Conservation (phyloP, 129 eudicot genomes). For the Chrysanthemum makinoi region DNA sequence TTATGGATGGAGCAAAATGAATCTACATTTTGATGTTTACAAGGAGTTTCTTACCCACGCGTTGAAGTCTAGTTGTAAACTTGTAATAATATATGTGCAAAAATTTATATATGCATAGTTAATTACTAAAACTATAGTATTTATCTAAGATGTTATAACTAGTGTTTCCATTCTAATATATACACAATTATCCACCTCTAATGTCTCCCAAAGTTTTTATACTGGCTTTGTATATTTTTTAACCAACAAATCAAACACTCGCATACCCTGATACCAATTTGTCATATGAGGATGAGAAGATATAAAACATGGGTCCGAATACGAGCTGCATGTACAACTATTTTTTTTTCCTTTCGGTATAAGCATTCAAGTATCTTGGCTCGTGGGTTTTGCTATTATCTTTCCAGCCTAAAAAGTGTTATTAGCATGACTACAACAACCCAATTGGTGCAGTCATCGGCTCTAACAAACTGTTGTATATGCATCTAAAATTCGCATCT, state of each 20-base stretch:
- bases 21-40: too few relatives aligned
- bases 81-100: too few relatives aligned
- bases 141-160: too few relatives aligned
- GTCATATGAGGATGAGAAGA: neutral
- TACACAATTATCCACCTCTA: too few relatives aligned
- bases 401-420: conserved; percentile 40
- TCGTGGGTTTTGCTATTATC: conserved; percentile 20
- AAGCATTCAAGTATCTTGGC: conserved; percentile 24
- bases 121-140: too few relatives aligned
- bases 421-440: conserved; percentile 16
- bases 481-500: conserved; percentile 35
- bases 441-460: conserved; percentile 17
- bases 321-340: neutral
- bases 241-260: neutral
- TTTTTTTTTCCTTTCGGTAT: neutral
- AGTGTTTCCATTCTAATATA: too few relatives aligned
- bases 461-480: conserved; percentile 39
- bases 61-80: too few relatives aligned
- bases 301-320: neutral
- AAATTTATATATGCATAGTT: too few relatives aligned
- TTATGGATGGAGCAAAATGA: too few relatives aligned
- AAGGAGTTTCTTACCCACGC: too few relatives aligned
- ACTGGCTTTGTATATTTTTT: too few relatives aligned
- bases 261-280: neutral
- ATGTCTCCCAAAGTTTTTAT: too few relatives aligned